phyloP scores from a whole-genome alignment of 2,329 filamentous ascomycete genomes.

The Geosmithia flava region DNA sequence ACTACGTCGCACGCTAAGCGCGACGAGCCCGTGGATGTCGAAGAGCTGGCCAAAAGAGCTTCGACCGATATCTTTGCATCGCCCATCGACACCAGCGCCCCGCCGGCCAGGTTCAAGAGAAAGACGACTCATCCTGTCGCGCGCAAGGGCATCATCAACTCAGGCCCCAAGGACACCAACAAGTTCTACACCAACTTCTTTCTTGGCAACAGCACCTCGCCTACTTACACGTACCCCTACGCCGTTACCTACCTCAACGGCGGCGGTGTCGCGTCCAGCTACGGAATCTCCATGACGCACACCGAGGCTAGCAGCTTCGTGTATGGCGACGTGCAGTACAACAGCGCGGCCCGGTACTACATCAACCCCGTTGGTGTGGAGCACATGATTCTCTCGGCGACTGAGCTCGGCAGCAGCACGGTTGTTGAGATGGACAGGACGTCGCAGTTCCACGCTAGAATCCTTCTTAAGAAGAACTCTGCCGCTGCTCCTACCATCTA shows the following conservation, averaged over 20 bases:
- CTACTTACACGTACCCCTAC: conserved; percentile 67
- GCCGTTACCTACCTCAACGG: conserved; percentile 58
- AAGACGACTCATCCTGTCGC: conserved; percentile 46
- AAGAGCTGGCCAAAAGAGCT: neutral
- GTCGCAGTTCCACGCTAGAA: conserved; percentile 49
- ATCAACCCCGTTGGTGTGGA: conserved; percentile 74
- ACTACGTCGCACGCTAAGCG: neutral
- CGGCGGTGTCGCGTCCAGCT: conserved; percentile 49
- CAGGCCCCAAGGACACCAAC: conserved; percentile 54
- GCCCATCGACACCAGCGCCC: conserved; percentile 39
- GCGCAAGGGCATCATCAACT: conserved; percentile 33
- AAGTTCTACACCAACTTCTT: conserved; percentile 77
- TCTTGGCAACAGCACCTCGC: conserved; percentile 56
- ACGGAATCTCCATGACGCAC: conserved; percentile 69
- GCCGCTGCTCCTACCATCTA: conserved; percentile 48
- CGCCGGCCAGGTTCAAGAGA: conserved; percentile 31
- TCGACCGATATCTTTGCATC: conserved; percentile 37
- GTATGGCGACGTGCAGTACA: conserved; percentile 45
- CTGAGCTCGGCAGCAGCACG: conserved; percentile 54
- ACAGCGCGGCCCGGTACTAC: conserved; percentile 57
- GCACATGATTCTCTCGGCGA: conserved; percentile 67
- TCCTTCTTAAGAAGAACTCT: conserved; percentile 47
- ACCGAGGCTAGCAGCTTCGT: conserved; percentile 54
- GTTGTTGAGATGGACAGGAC: conserved; percentile 37
- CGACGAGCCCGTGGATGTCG: neutral